Conservation (phyloP, 164 flowering plant species). For the Pachysandra terminalis region DNA sequence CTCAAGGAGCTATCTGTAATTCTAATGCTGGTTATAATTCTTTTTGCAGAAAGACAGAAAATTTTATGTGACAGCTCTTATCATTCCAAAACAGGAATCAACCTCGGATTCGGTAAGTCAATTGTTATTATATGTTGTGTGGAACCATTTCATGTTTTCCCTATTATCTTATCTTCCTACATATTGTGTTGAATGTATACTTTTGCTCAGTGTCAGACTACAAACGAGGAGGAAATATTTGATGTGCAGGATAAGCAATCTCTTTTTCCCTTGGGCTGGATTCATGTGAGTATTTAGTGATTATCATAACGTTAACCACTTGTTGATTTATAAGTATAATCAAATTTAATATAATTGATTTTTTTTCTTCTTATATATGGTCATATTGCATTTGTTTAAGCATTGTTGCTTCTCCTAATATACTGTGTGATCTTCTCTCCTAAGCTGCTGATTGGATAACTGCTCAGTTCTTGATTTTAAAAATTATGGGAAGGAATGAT, state of each 20-base stretch:
- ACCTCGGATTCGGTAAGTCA: constrained; percentile 78
- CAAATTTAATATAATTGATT: no score
- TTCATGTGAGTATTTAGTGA: constrained; percentile 63
- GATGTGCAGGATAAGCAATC: constrained; percentile 92
- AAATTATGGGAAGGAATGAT: no score
- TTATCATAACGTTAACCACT: no score
- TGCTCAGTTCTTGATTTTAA: no score
- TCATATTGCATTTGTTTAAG: no score
- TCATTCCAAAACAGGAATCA: constrained; percentile 96
- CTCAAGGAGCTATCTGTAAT: background rate
- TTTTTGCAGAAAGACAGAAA: constrained; percentile 72
- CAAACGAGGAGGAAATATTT: constrained; percentile 96
- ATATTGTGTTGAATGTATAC: constrained; percentile 1
- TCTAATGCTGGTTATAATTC: constrained; percentile 5
- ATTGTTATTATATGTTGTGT: constrained; percentile 3
- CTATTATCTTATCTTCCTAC: background rate
- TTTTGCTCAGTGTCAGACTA: constrained; percentile 77
- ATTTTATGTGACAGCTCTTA: constrained; percentile 77
- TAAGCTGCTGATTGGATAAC: no score
- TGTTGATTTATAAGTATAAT: no score
- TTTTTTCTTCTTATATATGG: no score
- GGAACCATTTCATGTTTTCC: constrained; percentile 4
- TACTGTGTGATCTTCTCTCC: no score
- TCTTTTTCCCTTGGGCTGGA: constrained; percentile 97
- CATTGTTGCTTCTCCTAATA: no score